A percentile compares a stretch with the other conserved stretches of the same genome.
These are phyloP conservation scores for Populus ilicifolia DNA, from an alignment of 345 rosid genomes.

Conservation along the genomic window DNA sequence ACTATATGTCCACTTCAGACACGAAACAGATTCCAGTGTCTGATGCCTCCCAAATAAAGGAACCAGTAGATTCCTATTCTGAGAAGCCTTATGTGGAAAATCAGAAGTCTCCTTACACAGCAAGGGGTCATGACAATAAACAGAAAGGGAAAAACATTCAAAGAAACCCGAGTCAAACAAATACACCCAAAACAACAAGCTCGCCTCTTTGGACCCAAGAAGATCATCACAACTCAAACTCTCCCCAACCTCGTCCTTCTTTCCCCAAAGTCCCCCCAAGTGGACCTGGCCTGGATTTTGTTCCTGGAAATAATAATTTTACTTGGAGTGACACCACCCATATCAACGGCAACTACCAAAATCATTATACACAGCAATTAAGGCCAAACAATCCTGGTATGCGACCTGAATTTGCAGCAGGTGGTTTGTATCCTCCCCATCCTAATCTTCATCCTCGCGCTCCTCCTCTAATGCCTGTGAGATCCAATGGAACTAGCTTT, in stretches of 20 bases:
- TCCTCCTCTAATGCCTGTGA: constrained; percentile 12
- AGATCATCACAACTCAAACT: constrained; percentile 21
- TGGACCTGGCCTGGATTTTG: constrained; percentile 17
- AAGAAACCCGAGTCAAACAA: constrained; percentile 19
- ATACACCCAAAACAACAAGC: constrained; percentile 10
- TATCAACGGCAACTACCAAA: constrained; percentile 13
- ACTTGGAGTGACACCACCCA: constrained; percentile 23
- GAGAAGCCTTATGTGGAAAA: constrained; percentile 22
- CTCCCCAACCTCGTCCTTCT: constrained; percentile 19
- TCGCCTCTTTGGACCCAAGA: constrained; percentile 17
- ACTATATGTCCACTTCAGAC: constrained; percentile 15
- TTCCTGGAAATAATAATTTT: constrained; percentile 24
- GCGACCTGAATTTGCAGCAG: constrained; percentile 14
- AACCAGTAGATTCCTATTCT: constrained; percentile 9
- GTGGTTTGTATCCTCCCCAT: constrained; percentile 10
- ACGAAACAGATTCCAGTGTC: constrained; percentile 19
- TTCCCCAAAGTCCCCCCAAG: constrained; percentile 6
- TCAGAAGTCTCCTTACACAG: constrained; percentile 16
- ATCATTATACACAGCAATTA: constrained; percentile 13
- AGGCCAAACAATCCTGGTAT: constrained; percentile 22
- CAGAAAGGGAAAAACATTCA: constrained; percentile 22
- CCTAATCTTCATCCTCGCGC: constrained; percentile 4
- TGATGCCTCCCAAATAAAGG: constrained; percentile 13
- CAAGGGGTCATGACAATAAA: constrained; percentile 24
- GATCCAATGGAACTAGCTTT: constrained; percentile 19